phyloP scores from a whole-genome alignment of 305 asterid genomes.

The Lippia alba region DNA sequence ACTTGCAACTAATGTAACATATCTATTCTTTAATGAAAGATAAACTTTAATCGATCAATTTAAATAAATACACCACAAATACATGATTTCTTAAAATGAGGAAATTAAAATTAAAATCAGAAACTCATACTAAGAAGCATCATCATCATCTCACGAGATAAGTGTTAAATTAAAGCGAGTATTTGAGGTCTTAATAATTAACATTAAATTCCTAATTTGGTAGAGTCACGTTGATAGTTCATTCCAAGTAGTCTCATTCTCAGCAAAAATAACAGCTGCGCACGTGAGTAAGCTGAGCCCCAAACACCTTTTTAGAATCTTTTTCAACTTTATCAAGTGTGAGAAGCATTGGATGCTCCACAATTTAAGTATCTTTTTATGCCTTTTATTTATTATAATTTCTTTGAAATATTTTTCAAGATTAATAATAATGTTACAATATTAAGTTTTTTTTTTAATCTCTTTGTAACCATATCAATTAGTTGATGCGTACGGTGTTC shows the following conservation, averaged over 20 bases:
- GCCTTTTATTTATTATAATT: not conserved
- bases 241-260: not conserved
- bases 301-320: not conserved
- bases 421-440: no score
- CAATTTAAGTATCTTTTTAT: not conserved
- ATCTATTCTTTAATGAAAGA: no score
- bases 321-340: not conserved
- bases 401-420: not conserved
- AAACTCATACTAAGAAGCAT: no score
- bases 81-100: no score
- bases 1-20: no score
- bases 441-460: no score
- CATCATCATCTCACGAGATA: not conserved
- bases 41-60: no score
- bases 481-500: no score
- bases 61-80: no score
- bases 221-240: constrained; percentile 2
- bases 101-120: no score
- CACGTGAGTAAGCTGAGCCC: not conserved
- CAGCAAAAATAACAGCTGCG: not conserved
- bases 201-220: not conserved
- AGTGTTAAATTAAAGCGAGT: not conserved
- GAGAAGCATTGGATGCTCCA: not conserved
- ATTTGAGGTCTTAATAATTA: not conserved
- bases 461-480: no score